phyloP scores from a whole-genome alignment of 768 basidiomycete genomes.

The Myochromella boudieri region DNA sequence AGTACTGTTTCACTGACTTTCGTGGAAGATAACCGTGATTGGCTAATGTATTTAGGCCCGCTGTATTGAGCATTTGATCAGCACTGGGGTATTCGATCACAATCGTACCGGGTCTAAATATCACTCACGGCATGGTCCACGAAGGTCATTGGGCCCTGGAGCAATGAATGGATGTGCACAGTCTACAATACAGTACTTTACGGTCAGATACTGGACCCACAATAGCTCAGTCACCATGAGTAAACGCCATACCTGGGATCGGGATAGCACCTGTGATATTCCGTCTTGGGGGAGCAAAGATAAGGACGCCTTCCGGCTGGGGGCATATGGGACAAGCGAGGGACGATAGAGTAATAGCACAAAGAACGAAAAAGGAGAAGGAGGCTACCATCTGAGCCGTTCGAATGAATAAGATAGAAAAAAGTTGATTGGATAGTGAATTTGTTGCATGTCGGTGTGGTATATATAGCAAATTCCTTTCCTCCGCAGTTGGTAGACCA shows the following conservation, averaged over 20 bases:
- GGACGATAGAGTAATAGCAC: too few relatives aligned
- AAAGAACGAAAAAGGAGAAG: too few relatives aligned
- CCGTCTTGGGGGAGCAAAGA: background rate
- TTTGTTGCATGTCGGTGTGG: too few relatives aligned
- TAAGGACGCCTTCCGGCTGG: background rate
- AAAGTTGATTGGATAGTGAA: too few relatives aligned
- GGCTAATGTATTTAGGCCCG: background rate
- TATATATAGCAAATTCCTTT: too few relatives aligned
- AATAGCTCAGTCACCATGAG: background rate
- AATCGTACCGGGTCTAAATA: background rate
- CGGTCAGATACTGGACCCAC: background rate
- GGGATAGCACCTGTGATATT: background rate
- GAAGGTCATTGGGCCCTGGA: background rate
- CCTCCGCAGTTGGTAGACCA: too few relatives aligned
- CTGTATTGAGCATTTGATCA: background rate
- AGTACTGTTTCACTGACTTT: background rate
- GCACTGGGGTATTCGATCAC: background rate
- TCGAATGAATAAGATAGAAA: too few relatives aligned
- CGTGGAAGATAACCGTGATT: background rate
- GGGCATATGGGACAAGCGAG: too few relatives aligned
- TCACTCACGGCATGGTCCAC: background rate
- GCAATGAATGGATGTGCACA: background rate
- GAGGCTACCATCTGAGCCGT: too few relatives aligned
- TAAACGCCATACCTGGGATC: background rate
- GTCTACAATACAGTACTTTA: background rate